Percentiles rank a stretch among this genome's conserved stretches.
These are phyloP conservation scores for Sindora glabra DNA, from an alignment of 306 rosid genomes.

Conservation along the genomic window DNA sequence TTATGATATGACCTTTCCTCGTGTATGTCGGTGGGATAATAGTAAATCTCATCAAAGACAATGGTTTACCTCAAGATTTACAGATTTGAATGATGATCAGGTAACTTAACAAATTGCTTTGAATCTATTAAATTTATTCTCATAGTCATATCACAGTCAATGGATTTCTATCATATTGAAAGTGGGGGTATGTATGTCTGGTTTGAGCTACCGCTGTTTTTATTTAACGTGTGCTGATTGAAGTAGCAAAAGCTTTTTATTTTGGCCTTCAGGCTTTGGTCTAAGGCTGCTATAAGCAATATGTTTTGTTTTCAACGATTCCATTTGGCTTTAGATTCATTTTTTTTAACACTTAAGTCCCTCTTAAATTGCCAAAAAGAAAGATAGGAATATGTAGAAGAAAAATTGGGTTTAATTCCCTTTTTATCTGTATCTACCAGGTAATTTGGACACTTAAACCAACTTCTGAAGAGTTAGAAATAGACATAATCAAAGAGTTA, in stretches of 20 bases:
- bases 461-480: slow-evolving; percentile 34
- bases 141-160: background rate
- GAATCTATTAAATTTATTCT: background rate
- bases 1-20: slow-evolving; percentile 35
- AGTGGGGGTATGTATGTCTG: background rate
- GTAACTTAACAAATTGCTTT: slow-evolving; percentile 20
- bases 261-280: background rate
- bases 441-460: slow-evolving; percentile 45
- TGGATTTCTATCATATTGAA: background rate
- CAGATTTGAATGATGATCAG: slow-evolving; percentile 40
- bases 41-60: slow-evolving; percentile 29
- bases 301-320: too few species aligned
- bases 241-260: background rate
- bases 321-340: background rate
- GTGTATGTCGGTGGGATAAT: slow-evolving; percentile 49
- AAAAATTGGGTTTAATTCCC: slow-evolving; percentile 13
- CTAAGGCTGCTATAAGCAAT: background rate
- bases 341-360: background rate
- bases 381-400: background rate
- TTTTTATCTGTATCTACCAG: slow-evolving; percentile 19
- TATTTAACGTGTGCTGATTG: too few species aligned
- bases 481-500: slow-evolving; percentile 40
- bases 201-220: background rate
- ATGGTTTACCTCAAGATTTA: slow-evolving; percentile 32
- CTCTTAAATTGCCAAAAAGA: background rate